These are phyloP conservation scores for Mycena epipterygia DNA, from an alignment of 768 basidiomycete species.

Conservation along the genomic window DNA sequence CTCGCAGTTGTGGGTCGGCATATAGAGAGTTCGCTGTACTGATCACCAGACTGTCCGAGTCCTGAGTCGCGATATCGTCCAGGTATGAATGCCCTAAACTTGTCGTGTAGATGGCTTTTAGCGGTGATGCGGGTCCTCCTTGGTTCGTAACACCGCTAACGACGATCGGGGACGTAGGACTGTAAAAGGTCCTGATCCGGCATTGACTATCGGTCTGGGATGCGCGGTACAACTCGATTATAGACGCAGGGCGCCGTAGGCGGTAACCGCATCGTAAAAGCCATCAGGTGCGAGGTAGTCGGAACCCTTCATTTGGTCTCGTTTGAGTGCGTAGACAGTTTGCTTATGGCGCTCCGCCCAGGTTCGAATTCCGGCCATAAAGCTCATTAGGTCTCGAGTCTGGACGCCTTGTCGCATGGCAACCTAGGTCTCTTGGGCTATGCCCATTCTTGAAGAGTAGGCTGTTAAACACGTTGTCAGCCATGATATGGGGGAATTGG, in stretches of 20 bases:
- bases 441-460: slow-evolving; percentile 36
- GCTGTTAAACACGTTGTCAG: slow-evolving; percentile 40
- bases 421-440: slow-evolving; percentile 44
- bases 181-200: slow-evolving; percentile 43
- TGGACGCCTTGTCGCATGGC: slow-evolving; percentile 47
- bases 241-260: slow-evolving; percentile 43
- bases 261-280: slow-evolving; percentile 47
- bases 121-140: slow-evolving; percentile 43
- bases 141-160: slow-evolving; percentile 46
- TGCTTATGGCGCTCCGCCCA: slow-evolving; percentile 40
- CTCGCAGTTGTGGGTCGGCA: slow-evolving; percentile 32
- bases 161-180: slow-evolving; percentile 37
- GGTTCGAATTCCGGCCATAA: slow-evolving; percentile 37
- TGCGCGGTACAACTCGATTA: slow-evolving; percentile 43
- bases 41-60: slow-evolving; percentile 20
- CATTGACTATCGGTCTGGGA: slow-evolving; percentile 38
- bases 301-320: slow-evolving; percentile 51
- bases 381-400: slow-evolving; percentile 40
- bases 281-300: slow-evolving; percentile 45
- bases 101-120: slow-evolving; percentile 46
- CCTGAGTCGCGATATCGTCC: slow-evolving; percentile 27
- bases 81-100: slow-evolving; percentile 39
- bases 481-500: slow-evolving; percentile 39
- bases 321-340: slow-evolving; percentile 39
- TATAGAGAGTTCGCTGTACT: not conserved